Base-by-base conservation (phyloP, 441 rosid species). In the Geranium incanum region DNA sequence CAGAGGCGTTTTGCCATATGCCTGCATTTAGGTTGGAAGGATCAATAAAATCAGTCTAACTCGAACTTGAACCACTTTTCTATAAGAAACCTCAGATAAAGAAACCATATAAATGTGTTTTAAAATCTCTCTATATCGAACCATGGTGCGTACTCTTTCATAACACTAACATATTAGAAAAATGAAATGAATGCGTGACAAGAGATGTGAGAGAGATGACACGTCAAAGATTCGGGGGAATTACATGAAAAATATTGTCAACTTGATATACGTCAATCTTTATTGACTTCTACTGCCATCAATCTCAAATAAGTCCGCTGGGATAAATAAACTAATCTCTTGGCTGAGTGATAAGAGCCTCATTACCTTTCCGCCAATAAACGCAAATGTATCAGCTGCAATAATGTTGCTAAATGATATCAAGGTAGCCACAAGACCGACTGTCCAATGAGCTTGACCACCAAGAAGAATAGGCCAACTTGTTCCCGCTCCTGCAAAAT, bases 361-460 rank as follows among this genome's bases (percentile, higher is more conserved):
- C 77, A 75, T 71, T 78, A 94, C 97, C 97, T 92, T 94, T 86
- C 99, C 98, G 72, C 93, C 97, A 41, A 91, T 70, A 78, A 91
- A 94, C 45, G 97, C 97, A 82, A 72, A 94, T 28, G 98, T 88
- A 80, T 94, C 96, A 5, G 97, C 87, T 11, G 96, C 95, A 77
- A 94, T 88, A 70, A 94, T 87, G 82, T 95, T 80, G 80, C 96
- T 89, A 60, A 91, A 18, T 36, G 97, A 85, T 64, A 86, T 85
- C 84, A 94, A 83, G 15, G 98, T 87, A 19, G 98, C 98, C 70
- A 90, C 97, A 71, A 94, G 97, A 75, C 99, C 99, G 33, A 95
- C 94, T 1, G 97, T 92, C 99, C 97, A 95, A 72, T 92, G 99
- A 80, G 91, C 82, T 83, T 80, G 96, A 52, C 97, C 99, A 50